Conservation (phyloP, 1,284 basidiomycete genomes). For the Coniophora puteana region DNA sequence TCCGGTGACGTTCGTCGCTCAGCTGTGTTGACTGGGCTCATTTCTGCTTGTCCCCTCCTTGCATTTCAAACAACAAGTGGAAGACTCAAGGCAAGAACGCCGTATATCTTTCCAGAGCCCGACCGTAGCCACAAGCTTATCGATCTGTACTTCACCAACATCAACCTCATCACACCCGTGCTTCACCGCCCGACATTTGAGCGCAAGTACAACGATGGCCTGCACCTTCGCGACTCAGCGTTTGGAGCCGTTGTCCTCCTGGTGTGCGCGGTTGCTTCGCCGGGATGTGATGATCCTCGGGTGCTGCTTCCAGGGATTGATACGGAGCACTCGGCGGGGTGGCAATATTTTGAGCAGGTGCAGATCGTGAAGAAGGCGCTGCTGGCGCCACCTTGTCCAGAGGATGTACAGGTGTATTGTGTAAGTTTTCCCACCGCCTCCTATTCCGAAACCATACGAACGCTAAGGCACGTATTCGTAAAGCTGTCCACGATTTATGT, state of each 20-base stretch:
- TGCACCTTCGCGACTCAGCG: constrained; percentile 54
- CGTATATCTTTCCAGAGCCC: constrained; percentile 48
- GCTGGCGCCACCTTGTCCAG: constrained; percentile 48
- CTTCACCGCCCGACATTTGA: constrained; percentile 79
- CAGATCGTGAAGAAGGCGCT: constrained; percentile 44
- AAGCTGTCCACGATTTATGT: constrained; percentile 47
- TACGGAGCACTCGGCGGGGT: constrained; percentile 57
- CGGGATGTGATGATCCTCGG: constrained; percentile 63
- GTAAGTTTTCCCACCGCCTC: constrained; percentile 26
- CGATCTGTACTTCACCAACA: constrained; percentile 62
- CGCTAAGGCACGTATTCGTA: constrained; percentile 14
- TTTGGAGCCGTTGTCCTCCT: constrained; percentile 72
- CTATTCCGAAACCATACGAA: not conserved
- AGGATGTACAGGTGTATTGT: constrained; percentile 57
- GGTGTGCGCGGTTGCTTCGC: constrained; percentile 72
- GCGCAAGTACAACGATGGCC: constrained; percentile 47
- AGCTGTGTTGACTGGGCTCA: no score
- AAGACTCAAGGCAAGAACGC: constrained; percentile 27
- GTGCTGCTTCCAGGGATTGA: constrained; percentile 44
- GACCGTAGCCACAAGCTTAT: constrained; percentile 64
- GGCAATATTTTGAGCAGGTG: constrained; percentile 73
- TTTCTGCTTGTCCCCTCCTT: not conserved
- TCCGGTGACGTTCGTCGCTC: no score
- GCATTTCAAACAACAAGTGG: constrained; percentile 31
- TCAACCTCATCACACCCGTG: constrained; percentile 67